These are phyloP conservation scores for Aspergillus fischeri DNA, from an alignment of 2,329 filamentous ascomycete genomes.

Conservation along the genomic window DNA sequence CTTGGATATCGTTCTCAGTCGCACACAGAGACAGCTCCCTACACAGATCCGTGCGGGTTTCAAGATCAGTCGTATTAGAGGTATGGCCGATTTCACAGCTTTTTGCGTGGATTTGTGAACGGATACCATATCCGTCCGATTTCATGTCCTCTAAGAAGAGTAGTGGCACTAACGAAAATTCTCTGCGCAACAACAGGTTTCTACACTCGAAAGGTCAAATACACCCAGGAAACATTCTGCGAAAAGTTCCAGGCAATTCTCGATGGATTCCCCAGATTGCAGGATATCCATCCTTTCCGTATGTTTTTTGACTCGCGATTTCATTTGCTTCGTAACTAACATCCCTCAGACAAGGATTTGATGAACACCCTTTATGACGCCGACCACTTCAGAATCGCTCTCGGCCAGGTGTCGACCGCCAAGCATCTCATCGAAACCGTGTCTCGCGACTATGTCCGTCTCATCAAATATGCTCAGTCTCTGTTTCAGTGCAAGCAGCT, in stretches of 20 bases:
- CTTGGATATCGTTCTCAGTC: constrained; percentile 90
- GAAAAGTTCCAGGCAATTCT: constrained; percentile 91
- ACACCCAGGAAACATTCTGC: constrained; percentile 91
- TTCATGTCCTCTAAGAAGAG: background rate
- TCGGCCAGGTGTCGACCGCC: constrained; percentile 91
- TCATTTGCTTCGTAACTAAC: constrained; percentile 15
- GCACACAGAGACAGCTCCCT: constrained; percentile 86
- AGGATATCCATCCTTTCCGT: constrained; percentile 95
- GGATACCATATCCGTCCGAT: background rate
- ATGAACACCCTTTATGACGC: constrained; percentile 98
- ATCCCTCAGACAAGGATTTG: constrained; percentile 61
- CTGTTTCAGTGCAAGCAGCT: constrained; percentile 99
- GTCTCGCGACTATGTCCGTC: constrained; percentile 88
- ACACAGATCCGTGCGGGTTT: constrained; percentile 96
- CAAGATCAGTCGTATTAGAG: constrained; percentile 87
- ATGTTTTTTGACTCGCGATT: constrained; percentile 35
- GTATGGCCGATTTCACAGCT: constrained; percentile 25
- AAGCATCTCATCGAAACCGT: constrained; percentile 97
- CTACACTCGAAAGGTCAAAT: constrained; percentile 98
- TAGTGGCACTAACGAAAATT: constrained; percentile 26
- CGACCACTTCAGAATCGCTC: constrained; percentile 94
- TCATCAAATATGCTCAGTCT: constrained; percentile 94
- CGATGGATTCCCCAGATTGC: constrained; percentile 85
- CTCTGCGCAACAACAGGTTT: constrained; percentile 55
- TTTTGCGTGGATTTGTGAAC: background rate